A percentile compares a stretch with the other conserved stretches of the same genome.
Evolutionary conservation across 1,139 yeast species (phyloP).

Genomic region (Lodderomyces pseudojiufengensis): DNA sequence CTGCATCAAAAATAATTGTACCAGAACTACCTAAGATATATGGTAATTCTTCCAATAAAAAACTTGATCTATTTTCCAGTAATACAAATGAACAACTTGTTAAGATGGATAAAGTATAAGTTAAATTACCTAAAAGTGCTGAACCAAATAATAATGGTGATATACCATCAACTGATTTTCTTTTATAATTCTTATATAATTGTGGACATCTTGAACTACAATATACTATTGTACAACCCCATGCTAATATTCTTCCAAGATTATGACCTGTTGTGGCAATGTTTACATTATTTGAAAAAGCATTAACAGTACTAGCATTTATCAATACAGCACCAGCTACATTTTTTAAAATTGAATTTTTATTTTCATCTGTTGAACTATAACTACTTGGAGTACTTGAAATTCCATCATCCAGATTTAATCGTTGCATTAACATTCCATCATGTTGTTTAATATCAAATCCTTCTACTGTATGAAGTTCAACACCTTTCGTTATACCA

Average conservation of each 20-base stretch:
- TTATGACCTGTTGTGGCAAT: not conserved
- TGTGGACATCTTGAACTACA: constrained; percentile 84
- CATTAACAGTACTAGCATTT: constrained; percentile 22
- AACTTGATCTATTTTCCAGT: constrained; percentile 33
- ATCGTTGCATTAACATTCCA: constrained; percentile 5
- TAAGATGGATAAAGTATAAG: constrained; percentile 73
- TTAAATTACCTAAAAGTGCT: constrained; percentile 76
- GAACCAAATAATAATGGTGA: constrained; percentile 76
- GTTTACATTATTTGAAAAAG: constrained; percentile 14
- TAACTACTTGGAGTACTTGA: constrained; percentile 21
- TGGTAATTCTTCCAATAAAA: constrained; percentile 70
- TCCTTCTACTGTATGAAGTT: constrained; percentile 7
- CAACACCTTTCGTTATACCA: constrained; percentile 5
- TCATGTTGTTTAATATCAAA: constrained; percentile 14
- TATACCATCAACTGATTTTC: constrained; percentile 82
- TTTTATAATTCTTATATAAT: constrained; percentile 63
- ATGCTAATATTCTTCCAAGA: constrained; percentile 62
- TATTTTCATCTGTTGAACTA: constrained; percentile 21
- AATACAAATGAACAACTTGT: constrained; percentile 43
- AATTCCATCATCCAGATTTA: not conserved
- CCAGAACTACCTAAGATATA: constrained; percentile 85
- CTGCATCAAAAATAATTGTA: constrained; percentile 71
- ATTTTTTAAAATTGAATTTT: constrained; percentile 9
- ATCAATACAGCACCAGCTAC: constrained; percentile 21
- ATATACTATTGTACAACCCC: constrained; percentile 78